These are phyloP conservation scores for Chaetoscypha palmicola DNA, from an alignment of 2,329 filamentous ascomycete genomes.

Conservation along the genomic window DNA sequence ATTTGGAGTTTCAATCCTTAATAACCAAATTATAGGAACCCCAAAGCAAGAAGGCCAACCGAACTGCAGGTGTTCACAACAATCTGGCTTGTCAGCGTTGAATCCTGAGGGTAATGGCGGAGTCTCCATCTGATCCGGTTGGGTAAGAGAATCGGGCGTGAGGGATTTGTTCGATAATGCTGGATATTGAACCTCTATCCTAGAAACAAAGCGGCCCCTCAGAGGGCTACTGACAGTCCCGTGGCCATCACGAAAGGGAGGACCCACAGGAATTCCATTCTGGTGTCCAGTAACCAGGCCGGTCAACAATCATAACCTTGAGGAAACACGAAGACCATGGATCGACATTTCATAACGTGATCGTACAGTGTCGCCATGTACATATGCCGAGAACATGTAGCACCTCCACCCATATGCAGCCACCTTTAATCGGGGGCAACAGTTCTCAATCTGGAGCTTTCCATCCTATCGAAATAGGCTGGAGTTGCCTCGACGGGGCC, in stretches of 20 bases:
- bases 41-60: slow-evolving; percentile 10
- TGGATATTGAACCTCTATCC: slow-evolving; percentile 11
- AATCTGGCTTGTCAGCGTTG: slow-evolving; percentile 6
- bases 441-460: slow-evolving; percentile 10
- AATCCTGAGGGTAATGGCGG: slow-evolving; percentile 10
- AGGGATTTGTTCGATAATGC: slow-evolving; percentile 20
- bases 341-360: slow-evolving; percentile 28
- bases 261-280: slow-evolving; percentile 15
- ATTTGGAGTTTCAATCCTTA: background rate
- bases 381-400: slow-evolving; percentile 21
- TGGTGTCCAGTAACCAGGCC: slow-evolving; percentile 18
- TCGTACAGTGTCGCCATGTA: slow-evolving; percentile 15
- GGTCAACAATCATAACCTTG: slow-evolving; percentile 11
- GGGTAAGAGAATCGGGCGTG: slow-evolving; percentile 10
- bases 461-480: slow-evolving; percentile 17
- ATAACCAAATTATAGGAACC: slow-evolving; percentile 8
- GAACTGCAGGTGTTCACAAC: slow-evolving; percentile 10
- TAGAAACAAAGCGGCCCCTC: slow-evolving; percentile 14
- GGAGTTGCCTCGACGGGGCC: slow-evolving; percentile 8
- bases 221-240: slow-evolving; percentile 16
- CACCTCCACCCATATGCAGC: slow-evolving; percentile 14
- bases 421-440: slow-evolving; percentile 16
- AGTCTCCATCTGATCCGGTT: slow-evolving; percentile 18
- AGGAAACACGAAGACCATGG: slow-evolving; percentile 17
- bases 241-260: slow-evolving; percentile 15